Conservation (phyloP, 805 yeast species). For the Millerago galiae region DNA sequence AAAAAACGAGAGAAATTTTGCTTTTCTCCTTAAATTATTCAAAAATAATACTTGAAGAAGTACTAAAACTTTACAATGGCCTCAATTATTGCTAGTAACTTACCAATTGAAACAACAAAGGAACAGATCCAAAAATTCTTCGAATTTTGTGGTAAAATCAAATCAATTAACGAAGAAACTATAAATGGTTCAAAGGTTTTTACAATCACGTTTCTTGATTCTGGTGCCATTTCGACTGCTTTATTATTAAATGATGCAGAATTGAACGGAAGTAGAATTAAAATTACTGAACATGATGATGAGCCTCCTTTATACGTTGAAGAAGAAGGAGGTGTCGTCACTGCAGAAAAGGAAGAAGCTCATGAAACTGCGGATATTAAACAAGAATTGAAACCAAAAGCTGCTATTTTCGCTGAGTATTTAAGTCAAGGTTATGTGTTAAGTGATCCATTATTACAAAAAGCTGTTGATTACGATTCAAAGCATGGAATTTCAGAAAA, state of each 20-base stretch:
- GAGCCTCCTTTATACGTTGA: conserved; percentile 11
- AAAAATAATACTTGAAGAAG: not conserved
- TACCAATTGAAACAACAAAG: conserved; percentile 5
- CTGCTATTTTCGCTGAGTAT: conserved; percentile 70
- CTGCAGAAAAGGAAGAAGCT: conserved; percentile 1
- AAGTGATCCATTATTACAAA: conserved; percentile 53
- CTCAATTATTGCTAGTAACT: conserved; percentile 1
- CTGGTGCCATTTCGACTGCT: conserved; percentile 66
- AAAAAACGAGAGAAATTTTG: conserved; percentile 13
- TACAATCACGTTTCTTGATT: conserved; percentile 47
- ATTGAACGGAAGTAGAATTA: conserved; percentile 51
- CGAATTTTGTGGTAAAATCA: conserved; percentile 62
- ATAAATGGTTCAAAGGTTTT: conserved; percentile 10
- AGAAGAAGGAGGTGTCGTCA: conserved; percentile 4
- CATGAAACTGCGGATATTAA: conserved; percentile 37
- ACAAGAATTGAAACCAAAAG: conserved; percentile 75
- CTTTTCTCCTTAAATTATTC: not conserved
- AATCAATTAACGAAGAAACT: conserved; percentile 17
- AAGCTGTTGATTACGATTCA: conserved; percentile 58
- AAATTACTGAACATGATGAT: conserved; percentile 29
- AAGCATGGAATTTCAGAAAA: conserved; percentile 52
- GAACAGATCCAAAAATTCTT: conserved; percentile 42
- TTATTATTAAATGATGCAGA: conserved; percentile 67
- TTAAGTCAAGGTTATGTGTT: conserved; percentile 67
- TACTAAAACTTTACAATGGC: conserved; percentile 2